These are phyloP conservation scores for Cercospora sp. DNA, from an alignment of 2,329 filamentous ascomycete genomes.

Conservation along the genomic window DNA sequence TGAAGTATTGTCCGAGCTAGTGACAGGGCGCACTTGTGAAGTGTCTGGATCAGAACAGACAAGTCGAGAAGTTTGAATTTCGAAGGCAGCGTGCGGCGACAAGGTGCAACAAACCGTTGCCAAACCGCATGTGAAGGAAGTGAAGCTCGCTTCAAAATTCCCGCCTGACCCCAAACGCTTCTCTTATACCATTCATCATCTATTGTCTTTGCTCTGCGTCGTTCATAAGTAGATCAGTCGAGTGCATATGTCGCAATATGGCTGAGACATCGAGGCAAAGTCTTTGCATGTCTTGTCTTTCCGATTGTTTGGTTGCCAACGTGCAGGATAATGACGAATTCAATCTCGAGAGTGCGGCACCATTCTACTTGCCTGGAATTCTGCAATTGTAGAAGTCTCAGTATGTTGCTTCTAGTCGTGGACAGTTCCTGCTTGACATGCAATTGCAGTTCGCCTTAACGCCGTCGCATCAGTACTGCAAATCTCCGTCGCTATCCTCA, in stretches of 20 bases:
- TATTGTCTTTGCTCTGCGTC: not conserved
- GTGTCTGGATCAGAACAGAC: not conserved
- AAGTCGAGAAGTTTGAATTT: not conserved
- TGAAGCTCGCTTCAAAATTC: constrained; percentile 7
- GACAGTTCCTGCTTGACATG: not conserved
- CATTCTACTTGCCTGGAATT: not conserved
- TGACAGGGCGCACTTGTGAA: not conserved
- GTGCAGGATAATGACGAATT: not conserved
- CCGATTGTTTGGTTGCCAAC: not conserved
- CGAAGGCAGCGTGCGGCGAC: not conserved
- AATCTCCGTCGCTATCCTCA: not conserved
- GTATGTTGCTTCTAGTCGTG: not conserved
- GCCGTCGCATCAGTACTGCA: not conserved
- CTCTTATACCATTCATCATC: not conserved
- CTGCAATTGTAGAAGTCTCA: not conserved
- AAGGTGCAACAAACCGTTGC: not conserved
- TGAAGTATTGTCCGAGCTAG: not conserved
- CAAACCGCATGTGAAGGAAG: not conserved
- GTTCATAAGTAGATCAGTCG: not conserved
- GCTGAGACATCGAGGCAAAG: not conserved
- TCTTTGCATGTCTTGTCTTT: not conserved
- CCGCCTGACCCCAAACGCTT: not conserved
- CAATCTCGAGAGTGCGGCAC: not conserved
- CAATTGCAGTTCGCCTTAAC: not conserved
- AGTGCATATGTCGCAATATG: not conserved